Evolutionary conservation across 257 asterid species (phyloP).

Genomic region (Solanum pennellii): DNA sequence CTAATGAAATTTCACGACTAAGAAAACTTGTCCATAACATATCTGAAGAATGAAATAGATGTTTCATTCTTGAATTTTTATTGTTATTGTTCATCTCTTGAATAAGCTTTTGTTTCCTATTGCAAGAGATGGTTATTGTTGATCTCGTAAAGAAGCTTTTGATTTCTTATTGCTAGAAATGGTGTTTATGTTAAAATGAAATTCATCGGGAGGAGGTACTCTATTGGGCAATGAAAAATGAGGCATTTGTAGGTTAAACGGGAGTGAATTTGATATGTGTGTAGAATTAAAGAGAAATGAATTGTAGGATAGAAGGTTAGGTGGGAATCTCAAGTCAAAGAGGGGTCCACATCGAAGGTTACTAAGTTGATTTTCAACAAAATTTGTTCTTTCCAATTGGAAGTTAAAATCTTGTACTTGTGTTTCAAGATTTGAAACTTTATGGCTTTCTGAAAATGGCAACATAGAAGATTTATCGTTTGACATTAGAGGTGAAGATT

Average conservation of each 20-base stretch:
- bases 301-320: slow-evolving; percentile 2
- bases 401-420: slow-evolving; percentile 31
- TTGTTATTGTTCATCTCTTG: not conserved
- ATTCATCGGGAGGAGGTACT: slow-evolving; percentile 6
- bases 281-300: slow-evolving; percentile 15
- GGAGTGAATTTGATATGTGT: slow-evolving; percentile 2
- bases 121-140: no score
- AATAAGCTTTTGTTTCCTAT: not conserved
- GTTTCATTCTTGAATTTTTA: not conserved
- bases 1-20: not conserved
- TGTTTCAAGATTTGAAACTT: slow-evolving; percentile 9
- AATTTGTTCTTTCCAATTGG: slow-evolving; percentile 29
- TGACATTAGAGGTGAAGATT: not conserved
- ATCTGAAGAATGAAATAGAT: not conserved
- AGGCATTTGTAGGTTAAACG: not conserved
- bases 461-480: not conserved
- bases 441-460: not conserved
- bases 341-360: slow-evolving; percentile 31
- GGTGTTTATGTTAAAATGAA: slow-evolving; percentile 6
- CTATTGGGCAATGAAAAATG: slow-evolving; percentile 7
- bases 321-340: slow-evolving; percentile 29
- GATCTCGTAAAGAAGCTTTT: not conserved
- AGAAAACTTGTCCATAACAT: not conserved
- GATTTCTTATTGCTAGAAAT: not conserved
- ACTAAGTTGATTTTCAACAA: slow-evolving; percentile 18